A percentile compares a stretch with the other conserved stretches of the same genome.
Conservation (phyloP, 2,329 filamentous ascomycete genomes). For the Beauveria asiatica region DNA sequence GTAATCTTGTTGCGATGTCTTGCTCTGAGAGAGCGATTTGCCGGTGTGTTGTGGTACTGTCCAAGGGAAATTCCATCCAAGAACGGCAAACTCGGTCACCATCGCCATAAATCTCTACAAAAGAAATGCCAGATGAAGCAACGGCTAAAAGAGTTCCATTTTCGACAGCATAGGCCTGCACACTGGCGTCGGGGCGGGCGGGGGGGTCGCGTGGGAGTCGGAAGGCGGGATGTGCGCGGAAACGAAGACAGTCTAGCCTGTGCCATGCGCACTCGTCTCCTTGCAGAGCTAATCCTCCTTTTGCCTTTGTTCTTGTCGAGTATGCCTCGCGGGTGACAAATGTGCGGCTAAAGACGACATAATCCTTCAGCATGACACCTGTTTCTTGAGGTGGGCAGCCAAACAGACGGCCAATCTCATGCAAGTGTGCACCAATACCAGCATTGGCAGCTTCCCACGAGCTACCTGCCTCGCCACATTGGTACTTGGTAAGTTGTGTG, state of each 20-base stretch:
- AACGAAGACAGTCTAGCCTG: conserved; percentile 77
- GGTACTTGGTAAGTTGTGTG: conserved; percentile 70
- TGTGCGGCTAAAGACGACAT: conserved; percentile 72
- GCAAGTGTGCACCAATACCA: conserved; percentile 85
- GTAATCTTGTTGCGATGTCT: conserved; percentile 62
- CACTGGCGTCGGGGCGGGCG: conserved; percentile 58
- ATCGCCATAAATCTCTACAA: conserved; percentile 72
- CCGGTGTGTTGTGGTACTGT: conserved; percentile 54
- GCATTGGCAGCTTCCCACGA: conserved; percentile 95
- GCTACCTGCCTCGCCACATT: conserved; percentile 78
- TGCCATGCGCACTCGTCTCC: conserved; percentile 90
- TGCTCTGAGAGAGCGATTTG: conserved; percentile 68
- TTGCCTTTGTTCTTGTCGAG: conserved; percentile 77
- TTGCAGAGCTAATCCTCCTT: conserved; percentile 64
- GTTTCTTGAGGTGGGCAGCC: conserved; percentile 83
- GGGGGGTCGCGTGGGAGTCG: conserved; percentile 66
- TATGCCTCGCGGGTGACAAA: conserved; percentile 78
- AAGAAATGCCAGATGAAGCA: conserved; percentile 73
- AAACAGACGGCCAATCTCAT: conserved; percentile 83
- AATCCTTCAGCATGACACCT: conserved; percentile 89
- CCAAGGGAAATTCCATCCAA: conserved; percentile 72
- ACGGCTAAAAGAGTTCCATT: conserved; percentile 67
- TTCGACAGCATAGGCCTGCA: conserved; percentile 82
- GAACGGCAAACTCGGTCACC: conserved; percentile 72
- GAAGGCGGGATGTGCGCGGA: conserved; percentile 87